phyloP scores from a whole-genome alignment of 148 eudicot genomes.

The Fagopyrum esculentum region DNA sequence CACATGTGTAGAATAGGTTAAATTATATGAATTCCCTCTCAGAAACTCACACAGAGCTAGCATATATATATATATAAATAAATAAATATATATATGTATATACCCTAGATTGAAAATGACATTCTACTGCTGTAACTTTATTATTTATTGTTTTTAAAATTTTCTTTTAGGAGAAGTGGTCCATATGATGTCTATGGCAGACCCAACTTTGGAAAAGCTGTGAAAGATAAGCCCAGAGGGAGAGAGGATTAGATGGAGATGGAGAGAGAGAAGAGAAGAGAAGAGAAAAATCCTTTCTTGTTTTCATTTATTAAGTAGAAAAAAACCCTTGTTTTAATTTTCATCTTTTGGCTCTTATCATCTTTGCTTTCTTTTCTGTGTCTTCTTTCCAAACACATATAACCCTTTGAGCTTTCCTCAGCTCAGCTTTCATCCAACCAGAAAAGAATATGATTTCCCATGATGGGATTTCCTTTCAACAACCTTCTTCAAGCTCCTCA shows the following conservation, averaged over 20 bases:
- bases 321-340: background rate
- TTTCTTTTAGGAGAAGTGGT: background rate
- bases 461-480: constrained; percentile 6
- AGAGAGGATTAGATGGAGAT: background rate
- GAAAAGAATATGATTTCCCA: constrained; percentile 7
- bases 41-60: background rate
- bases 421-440: constrained; percentile 4
- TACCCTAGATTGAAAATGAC: constrained; percentile 6
- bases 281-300: background rate
- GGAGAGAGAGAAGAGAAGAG: background rate
- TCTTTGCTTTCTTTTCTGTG: constrained; percentile 11
- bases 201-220: constrained; percentile 13
- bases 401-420: background rate
- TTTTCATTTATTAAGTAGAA: background rate
- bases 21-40: constrained; percentile 7
- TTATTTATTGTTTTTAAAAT: background rate
- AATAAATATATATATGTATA: too few species aligned
- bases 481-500: constrained; percentile 11
- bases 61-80: background rate
- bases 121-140: constrained; percentile 5
- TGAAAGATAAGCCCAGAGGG: constrained; percentile 11
- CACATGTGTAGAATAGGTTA: constrained; percentile 11
- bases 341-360: constrained; percentile 15
- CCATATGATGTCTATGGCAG: constrained; percentile 8
- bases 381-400: constrained; percentile 3